phyloP scores from a whole-genome alignment of 768 basidiomycete genomes.

The Chalciporus chontae region DNA sequence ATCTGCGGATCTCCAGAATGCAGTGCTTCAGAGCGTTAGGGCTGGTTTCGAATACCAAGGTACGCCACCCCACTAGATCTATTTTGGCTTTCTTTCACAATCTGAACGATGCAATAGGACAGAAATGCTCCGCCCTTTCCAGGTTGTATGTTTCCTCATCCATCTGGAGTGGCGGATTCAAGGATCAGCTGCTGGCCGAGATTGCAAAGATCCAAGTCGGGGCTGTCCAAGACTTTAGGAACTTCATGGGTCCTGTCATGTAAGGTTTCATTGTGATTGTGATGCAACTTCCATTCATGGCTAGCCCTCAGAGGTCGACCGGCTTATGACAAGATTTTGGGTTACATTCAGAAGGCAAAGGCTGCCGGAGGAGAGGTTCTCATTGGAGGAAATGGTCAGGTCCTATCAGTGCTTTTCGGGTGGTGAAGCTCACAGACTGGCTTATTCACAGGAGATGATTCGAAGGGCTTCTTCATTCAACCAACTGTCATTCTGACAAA shows the following conservation, averaged over 20 bases:
- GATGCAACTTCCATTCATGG: not conserved
- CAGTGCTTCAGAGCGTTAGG: constrained; percentile 85
- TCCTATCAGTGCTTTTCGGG: not conserved
- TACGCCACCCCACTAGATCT: constrained; percentile 20
- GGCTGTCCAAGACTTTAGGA: constrained; percentile 63
- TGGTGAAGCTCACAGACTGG: not conserved
- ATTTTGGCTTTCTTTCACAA: not conserved
- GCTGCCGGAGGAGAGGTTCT: constrained; percentile 86
- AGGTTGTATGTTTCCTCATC: constrained; percentile 86
- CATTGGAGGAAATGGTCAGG: constrained; percentile 73
- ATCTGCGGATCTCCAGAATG: constrained; percentile 82
- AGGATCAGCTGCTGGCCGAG: constrained; percentile 70
- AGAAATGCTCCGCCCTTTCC: constrained; percentile 96
- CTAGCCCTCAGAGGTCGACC: constrained; percentile 56
- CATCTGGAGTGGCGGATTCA: constrained; percentile 85
- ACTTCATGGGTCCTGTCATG: constrained; percentile 98
- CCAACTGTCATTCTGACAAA: constrained; percentile 93
- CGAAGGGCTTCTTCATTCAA: constrained; percentile 89
- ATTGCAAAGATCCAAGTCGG: constrained; percentile 86
- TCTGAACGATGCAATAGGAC: constrained; percentile 45
- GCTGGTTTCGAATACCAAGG: constrained; percentile 97
- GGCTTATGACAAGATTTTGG: constrained; percentile 84
- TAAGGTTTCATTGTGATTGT: constrained; percentile 30
- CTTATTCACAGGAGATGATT: constrained; percentile 63
- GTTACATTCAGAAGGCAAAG: constrained; percentile 85